Evolutionary conservation across 768 basidiomycete species (phyloP).

Genomic region (Mycena amicta): DNA sequence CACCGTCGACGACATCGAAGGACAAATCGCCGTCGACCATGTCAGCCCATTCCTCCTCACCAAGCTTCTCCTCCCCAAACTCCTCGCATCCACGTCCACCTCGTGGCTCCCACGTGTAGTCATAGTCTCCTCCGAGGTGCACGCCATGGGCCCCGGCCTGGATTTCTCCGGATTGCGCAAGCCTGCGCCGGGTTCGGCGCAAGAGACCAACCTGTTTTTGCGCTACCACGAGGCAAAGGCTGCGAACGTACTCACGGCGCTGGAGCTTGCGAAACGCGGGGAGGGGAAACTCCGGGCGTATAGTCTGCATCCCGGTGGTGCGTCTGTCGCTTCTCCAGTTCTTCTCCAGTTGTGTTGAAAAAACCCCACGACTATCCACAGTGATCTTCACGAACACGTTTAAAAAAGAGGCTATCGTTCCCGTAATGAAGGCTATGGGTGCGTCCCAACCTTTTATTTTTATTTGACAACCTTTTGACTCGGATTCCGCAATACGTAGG

Average conservation of each 20-base stretch:
- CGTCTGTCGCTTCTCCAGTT: too few species aligned
- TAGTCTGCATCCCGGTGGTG: neutral
- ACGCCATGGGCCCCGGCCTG: neutral
- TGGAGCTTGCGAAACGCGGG: neutral
- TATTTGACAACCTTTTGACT: neutral
- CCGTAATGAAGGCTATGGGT: neutral
- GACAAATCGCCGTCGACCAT: neutral
- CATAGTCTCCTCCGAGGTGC: neutral
- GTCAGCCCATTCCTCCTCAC: neutral
- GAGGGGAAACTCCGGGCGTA: neutral
- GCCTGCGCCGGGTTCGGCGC: neutral
- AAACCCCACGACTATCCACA: neutral
- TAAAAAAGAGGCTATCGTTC: neutral
- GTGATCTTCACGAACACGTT: neutral
- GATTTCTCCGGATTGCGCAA: too few species aligned
- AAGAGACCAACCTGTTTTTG: neutral
- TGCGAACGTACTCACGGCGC: neutral
- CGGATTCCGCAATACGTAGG: neutral
- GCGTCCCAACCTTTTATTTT: too few species aligned
- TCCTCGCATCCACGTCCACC: neutral
- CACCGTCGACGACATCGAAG: neutral
- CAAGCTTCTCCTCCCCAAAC: neutral
- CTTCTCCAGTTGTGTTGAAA: too few species aligned
- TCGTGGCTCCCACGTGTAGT: neutral
- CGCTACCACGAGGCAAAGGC: neutral